Evolutionary conservation across 2,329 filamentous ascomycete genomes (phyloP), one percentile per base, ranked within the genome.

Genomic region (Aspergillus melleus): DNA sequence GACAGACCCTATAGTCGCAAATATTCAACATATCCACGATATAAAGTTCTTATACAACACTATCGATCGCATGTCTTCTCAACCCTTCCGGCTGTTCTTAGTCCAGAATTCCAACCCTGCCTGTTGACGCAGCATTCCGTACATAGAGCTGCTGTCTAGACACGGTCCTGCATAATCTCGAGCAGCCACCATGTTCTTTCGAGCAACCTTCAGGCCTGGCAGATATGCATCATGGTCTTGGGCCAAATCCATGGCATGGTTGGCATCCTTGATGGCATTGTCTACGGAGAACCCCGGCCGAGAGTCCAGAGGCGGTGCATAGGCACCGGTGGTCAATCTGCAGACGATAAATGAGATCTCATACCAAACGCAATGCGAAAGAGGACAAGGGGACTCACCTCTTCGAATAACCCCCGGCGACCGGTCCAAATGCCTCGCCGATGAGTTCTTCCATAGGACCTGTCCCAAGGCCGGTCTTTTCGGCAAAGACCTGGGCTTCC

Each of bases 401-500:
- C 64, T 77, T 77, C 1, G 77, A 79, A 61, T 79, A 79, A 4
- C 76, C 74, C 5, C 76, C 76, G 4, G 76, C 70, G 20, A 79
- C 74, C 29, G 76, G 72, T 4, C 77, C 78, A 61, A 80, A 79
- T n/a, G 75, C 77, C 50, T 78, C 75, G 0, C 69, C 72, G 53
- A 81, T 78, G 60, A 80, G 69, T 29, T 76, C 74, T 60, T 80
- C 77, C 70, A 80, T 75, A 3, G 72, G 70, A 2, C 67, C 70
- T 1, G 74, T 74, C 10, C 77, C 78, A n/a, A 81, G 70, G 3
- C 77, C 78, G 3, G 76, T 79, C 65, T 77, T 75, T 60, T 80
- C 78, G 16, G 78, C 79, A 57, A 81, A 80, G 32, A 81, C 78
- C 60, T 80, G 79, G 1, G 76, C 74, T 64, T 81, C 79, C 4